phyloP scores from a whole-genome alignment of 1,139 yeast species.

The Blastobotrys elegans region DNA sequence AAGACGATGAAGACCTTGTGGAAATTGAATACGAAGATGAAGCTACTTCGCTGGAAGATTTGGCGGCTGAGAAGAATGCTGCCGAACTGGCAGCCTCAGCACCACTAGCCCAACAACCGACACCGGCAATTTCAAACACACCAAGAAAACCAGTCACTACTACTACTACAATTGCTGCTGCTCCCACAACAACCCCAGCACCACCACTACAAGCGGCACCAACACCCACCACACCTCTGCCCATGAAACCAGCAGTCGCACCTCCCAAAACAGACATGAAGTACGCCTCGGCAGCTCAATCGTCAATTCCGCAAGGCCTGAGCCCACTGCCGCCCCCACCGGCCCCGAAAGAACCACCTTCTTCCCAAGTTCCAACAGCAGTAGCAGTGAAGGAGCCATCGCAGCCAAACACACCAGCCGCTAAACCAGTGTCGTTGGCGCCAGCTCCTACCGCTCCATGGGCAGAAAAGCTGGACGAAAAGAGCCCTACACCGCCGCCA shows the following conservation, averaged over 20 bases:
- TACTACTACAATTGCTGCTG: no score
- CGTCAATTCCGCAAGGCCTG: constrained; percentile 22
- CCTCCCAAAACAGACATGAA: constrained; percentile 61
- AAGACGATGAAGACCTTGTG: constrained; percentile 48
- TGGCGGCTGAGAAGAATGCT: constrained; percentile 31
- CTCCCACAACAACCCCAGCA: constrained; percentile 8
- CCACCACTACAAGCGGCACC: constrained; percentile 1
- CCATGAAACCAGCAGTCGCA: constrained; percentile 60
- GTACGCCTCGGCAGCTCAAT: constrained; percentile 66
- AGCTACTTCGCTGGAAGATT: constrained; percentile 35
- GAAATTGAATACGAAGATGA: constrained; percentile 43
- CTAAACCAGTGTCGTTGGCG: background rate
- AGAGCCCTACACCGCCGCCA: background rate
- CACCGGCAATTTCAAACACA: constrained; percentile 1
- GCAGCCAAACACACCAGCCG: constrained; percentile 6
- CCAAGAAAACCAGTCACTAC: background rate
- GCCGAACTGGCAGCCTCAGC: constrained; percentile 3
- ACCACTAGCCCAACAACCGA: constrained; percentile 2
- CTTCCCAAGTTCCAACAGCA: no score
- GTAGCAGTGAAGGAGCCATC: background rate
- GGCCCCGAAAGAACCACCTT: constrained; percentile 13
- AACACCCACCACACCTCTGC: constrained; percentile 24
- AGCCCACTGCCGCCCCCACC: constrained; percentile 18
- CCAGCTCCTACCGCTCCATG: constrained; percentile 22
- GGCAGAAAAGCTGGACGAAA: constrained; percentile 22